Evolutionary conservation across 164 flowering plant species (phyloP).

Genomic region (Vitis labrusca): DNA sequence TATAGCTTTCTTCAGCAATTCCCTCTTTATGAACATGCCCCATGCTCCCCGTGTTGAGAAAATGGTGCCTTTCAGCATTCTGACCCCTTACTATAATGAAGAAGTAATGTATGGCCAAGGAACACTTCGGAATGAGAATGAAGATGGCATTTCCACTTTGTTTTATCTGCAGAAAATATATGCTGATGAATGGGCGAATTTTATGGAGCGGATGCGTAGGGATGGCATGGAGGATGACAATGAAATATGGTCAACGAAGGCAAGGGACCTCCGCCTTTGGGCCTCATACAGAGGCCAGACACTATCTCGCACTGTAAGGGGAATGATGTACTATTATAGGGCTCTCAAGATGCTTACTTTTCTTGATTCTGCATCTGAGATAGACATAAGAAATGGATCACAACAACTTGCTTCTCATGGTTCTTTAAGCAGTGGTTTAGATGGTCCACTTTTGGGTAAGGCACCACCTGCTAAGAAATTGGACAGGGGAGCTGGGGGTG

Average conservation of each 20-base stretch:
- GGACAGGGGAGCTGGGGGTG: slow-evolving; percentile 47
- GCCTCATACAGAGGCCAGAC: slow-evolving; percentile 98
- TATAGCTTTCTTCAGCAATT: slow-evolving; percentile 89
- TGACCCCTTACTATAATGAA: slow-evolving; percentile 94
- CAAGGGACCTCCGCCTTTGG: slow-evolving; percentile 85
- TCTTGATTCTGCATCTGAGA: slow-evolving; percentile 91
- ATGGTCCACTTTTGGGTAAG: slow-evolving; percentile 26
- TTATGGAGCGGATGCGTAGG: slow-evolving; percentile 78
- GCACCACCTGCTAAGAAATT: slow-evolving; percentile 35
- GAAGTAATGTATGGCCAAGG: slow-evolving; percentile 68
- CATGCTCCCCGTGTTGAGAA: slow-evolving; percentile 90
- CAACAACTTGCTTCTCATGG: slow-evolving; percentile 48
- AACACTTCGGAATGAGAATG: slow-evolving; percentile 64
- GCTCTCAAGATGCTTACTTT: slow-evolving; percentile 87
- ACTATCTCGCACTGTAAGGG: slow-evolving; percentile 89
- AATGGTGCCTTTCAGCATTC: slow-evolving; percentile 87
- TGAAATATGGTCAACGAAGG: slow-evolving; percentile 61
- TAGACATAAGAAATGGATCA: slow-evolving; percentile 72
- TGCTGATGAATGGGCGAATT: slow-evolving; percentile 88
- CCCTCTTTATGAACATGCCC: slow-evolving; percentile 96
- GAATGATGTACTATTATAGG: slow-evolving; percentile 96
- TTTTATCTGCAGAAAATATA: slow-evolving; percentile 90
- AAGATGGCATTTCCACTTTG: slow-evolving; percentile 89
- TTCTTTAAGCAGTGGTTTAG: slow-evolving; percentile 31
- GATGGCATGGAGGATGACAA: slow-evolving; percentile 68